A percentile compares a stretch with the other conserved stretches of the same genome.
phyloP scores from a whole-genome alignment of 768 basidiomycete genomes.

The Dioszegia hungarica region DNA sequence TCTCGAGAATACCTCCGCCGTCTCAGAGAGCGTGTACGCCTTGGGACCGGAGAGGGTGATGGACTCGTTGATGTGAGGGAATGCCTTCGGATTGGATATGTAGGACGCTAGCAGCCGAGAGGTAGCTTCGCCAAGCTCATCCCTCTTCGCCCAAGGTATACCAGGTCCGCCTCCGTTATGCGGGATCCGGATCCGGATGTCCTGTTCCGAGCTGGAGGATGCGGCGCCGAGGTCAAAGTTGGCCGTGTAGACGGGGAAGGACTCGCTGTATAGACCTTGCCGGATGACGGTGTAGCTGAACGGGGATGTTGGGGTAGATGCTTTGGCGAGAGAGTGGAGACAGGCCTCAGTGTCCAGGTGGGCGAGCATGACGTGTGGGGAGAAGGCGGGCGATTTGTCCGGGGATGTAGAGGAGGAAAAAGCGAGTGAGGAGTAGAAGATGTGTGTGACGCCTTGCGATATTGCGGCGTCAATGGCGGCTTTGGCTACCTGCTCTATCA shows the following conservation, averaged over 20 bases:
- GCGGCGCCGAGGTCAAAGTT: neutral
- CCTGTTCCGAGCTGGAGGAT: neutral
- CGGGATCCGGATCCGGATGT: neutral
- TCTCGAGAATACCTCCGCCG: neutral
- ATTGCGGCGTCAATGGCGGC: slow-evolving; percentile 2
- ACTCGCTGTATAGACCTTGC: slow-evolving; percentile 3
- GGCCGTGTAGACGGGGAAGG: neutral
- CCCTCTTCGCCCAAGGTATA: slow-evolving; percentile 1
- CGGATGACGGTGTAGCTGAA: slow-evolving; percentile 1
- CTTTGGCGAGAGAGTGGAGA: neutral
- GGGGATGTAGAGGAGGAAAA: neutral
- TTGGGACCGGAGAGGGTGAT: neutral
- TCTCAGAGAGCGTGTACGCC: neutral
- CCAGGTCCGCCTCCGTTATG: neutral
- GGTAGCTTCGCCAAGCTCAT: slow-evolving; percentile 2
- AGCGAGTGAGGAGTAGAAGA: slow-evolving; percentile 5
- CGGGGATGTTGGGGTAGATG: neutral
- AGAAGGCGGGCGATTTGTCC: neutral
- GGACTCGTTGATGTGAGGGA: neutral
- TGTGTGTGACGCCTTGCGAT: slow-evolving; percentile 1
- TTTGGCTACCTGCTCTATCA: slow-evolving; percentile 6
- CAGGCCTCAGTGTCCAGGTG: neutral
- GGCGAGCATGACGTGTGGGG: slow-evolving; percentile 4
- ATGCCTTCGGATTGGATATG: neutral
- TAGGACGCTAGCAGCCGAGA: neutral